Evolutionary conservation across 176 grass and related monocot species (phyloP), one percentile per base, ranked within the genome.

Genomic region (Ensete glaucum): DNA sequence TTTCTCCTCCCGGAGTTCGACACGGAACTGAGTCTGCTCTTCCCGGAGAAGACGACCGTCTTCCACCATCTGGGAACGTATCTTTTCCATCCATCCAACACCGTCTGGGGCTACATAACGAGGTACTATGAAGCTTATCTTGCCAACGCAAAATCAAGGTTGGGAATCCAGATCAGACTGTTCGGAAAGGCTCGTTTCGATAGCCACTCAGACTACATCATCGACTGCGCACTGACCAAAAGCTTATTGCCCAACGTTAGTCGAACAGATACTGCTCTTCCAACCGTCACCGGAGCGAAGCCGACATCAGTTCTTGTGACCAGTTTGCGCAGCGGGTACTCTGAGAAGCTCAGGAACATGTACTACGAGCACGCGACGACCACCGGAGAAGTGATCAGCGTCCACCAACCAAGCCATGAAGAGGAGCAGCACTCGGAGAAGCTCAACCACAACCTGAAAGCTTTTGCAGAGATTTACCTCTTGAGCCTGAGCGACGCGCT

Each of bases 341-440:
- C 17, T 24, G 72, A 74, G 52, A 74, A 74, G 72, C 22, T 74
- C 53, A 74, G 53, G 22, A 24, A 58, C 72, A 74, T 21, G 53
- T 74, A 58, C 72, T 74, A 57, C 22, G 72, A 74, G 72, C 72
- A 34, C 9, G 23, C 72, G 20, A 43, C 72, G 24, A 9, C 53
- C 1, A 74, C 17, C 20, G 72, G 72, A 27, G 72, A 74, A 24
- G 53, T 74, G 53, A 54, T 74, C 53, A 24, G 53, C 52, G 25
- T 74, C 72, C 57, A 74, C 53, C 72, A 74, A 4, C 72, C 72
- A 13, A 74, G 53, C 72, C 53, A 74, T 53, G 72, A 74, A 13
- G 72, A 57, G 72, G 6, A 43, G 24, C 72, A 74, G 53, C 72
- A 56, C 11, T 57, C 72, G 53, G 53, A 74, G 12, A 53, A 57